Conservation (phyloP, 2,329 filamentous ascomycete genomes). For the Aureobasidium namibiae region DNA sequence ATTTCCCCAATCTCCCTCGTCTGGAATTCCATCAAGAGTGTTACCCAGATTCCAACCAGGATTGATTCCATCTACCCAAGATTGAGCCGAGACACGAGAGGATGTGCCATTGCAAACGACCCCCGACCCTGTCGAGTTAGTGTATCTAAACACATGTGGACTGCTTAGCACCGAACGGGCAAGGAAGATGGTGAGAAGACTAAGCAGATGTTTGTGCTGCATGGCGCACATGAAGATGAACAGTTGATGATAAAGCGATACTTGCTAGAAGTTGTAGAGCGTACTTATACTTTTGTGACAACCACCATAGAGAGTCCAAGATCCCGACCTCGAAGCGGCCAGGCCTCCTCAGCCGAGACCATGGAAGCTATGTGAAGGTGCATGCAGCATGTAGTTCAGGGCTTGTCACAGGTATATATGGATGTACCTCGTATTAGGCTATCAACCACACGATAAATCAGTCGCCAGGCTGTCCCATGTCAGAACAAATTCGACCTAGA, state of each 20-base stretch:
- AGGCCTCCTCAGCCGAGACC: background rate
- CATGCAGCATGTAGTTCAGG: background rate
- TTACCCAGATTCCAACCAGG: constrained; percentile 56
- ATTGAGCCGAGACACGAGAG: constrained; percentile 36
- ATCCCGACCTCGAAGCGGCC: background rate
- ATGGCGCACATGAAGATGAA: background rate
- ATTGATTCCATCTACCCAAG: constrained; percentile 42
- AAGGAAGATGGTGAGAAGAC: background rate
- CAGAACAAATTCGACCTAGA: too few relatives aligned
- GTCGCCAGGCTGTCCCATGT: too few relatives aligned
- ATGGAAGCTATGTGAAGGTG: background rate
- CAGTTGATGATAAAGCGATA: background rate
- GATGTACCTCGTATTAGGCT: background rate
- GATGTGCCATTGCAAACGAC: constrained; percentile 36
- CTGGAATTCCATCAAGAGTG: constrained; percentile 48
- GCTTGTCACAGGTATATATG: background rate
- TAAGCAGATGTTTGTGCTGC: background rate
- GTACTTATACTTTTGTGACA: background rate
- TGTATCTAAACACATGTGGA: background rate
- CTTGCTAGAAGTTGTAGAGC: background rate
- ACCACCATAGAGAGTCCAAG: background rate
- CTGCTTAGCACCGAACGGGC: background rate
- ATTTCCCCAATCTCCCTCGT: constrained; percentile 54
- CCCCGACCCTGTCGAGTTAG: background rate
- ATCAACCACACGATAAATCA: too few relatives aligned